A percentile compares a stretch with the other conserved stretches of the same genome.
phyloP scores from a whole-genome alignment of 2,329 filamentous ascomycete genomes.

The Botrytis galanthina region DNA sequence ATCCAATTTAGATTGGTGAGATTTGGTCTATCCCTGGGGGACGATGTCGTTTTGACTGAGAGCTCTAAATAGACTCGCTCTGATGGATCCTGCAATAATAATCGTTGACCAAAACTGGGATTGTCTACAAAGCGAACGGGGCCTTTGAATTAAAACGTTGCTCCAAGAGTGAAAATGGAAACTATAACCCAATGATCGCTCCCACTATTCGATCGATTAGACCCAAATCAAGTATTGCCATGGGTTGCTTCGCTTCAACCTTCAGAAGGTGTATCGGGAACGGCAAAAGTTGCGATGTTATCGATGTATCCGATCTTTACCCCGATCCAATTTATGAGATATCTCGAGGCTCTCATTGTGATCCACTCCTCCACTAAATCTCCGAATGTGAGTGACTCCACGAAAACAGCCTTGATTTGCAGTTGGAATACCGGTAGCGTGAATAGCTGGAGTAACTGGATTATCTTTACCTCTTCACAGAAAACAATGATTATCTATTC shows the following conservation, averaged over 20 bases:
- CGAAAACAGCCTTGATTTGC: slow-evolving; percentile 9
- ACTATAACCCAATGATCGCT: slow-evolving; percentile 19
- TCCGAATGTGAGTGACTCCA: slow-evolving; percentile 30
- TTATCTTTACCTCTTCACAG: not conserved
- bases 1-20: not conserved
- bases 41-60: slow-evolving; percentile 3
- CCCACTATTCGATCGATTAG: not conserved
- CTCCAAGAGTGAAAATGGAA: not conserved
- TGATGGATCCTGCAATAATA: slow-evolving; percentile 2
- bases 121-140: slow-evolving; percentile 2
- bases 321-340: slow-evolving; percentile 15
- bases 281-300: slow-evolving; percentile 16
- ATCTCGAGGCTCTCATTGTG: slow-evolving; percentile 5
- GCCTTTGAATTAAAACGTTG: slow-evolving; percentile 6
- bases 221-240: not conserved
- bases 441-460: not conserved
- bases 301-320: slow-evolving; percentile 15
- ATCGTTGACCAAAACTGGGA: slow-evolving; percentile 4
- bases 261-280: not conserved
- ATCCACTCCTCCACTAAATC: slow-evolving; percentile 28
- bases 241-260: not conserved
- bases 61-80: slow-evolving; percentile 11
- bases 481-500: not conserved
- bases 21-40: not conserved
- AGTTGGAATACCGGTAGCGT: not conserved